Evolutionary conservation across 257 asterid species (phyloP), one percentile per base, ranked within the genome.

Genomic region (Petunia axillaris): DNA sequence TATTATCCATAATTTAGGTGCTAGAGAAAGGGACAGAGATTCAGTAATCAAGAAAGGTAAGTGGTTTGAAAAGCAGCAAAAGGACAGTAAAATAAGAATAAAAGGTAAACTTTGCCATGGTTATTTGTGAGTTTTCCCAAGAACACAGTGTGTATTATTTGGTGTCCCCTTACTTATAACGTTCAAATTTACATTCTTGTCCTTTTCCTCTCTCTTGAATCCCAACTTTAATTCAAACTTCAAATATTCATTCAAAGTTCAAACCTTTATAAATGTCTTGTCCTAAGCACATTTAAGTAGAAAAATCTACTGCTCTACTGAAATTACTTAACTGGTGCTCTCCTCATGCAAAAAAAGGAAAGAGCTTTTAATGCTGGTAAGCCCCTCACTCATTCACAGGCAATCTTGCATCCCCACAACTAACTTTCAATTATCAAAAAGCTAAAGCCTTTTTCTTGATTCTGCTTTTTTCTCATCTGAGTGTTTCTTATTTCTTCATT

Each of bases 171-270:
- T 58, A 50, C 36, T 78, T 76, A 58, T 70, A 82, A 78, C 68
- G 6, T 78, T 79, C 54, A n/a, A 75, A 86, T 80, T 86, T 76
- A 86, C 87, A 10, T 43, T 76, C 80, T 76, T 86, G 86, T 82
- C 88, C 91, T 82, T 79, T 79, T 84, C 76, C 64, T 46, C 25
- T 14, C 68, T 9, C 79, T 53, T 41, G 74, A 76, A 44, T 63
- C 64, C 15, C 7, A 46, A 50, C 87, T 83, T 86, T 76, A 83
- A 74, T 90, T 91, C 91, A 89, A 90, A 90, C 37, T 87, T 86
- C 79, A 73, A 81, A 52, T 60, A 25, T 59, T 39, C 41, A 59
- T 25, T 62, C 83, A 65, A 64, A 79, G 66, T 79, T 65, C 77
- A 79, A 79, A 64, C 52, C 54, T 52, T 79, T 79, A 79, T 4